Percentiles rank a stretch among this genome's conserved stretches.
phyloP scores from a whole-genome alignment of 352 stramenopile species.

The Aphanomyces stellatus region DNA sequence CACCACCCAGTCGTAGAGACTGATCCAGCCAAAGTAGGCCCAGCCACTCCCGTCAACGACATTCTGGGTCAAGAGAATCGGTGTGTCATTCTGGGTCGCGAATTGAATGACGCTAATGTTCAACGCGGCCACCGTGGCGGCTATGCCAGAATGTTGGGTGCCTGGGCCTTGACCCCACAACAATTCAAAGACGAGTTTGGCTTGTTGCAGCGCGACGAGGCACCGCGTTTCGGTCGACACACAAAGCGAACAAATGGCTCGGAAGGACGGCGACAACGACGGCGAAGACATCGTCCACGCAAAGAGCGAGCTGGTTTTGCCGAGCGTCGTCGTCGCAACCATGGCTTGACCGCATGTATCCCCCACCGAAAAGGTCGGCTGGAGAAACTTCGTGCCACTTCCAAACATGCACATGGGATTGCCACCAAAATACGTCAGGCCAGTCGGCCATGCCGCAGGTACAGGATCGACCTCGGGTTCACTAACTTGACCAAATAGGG shows the following conservation, averaged over 20 bases:
- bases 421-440: background rate
- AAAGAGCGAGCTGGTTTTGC: background rate
- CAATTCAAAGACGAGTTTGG: background rate
- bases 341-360: background rate
- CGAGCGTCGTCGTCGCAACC: background rate
- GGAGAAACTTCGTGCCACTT: background rate
- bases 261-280: background rate
- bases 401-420: background rate
- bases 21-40: too few species aligned
- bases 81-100: background rate
- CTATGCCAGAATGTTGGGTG: too few species aligned
- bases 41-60: too few species aligned
- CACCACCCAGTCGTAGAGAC: too few species aligned
- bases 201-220: background rate
- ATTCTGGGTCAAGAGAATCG: background rate
- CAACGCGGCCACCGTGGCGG: background rate
- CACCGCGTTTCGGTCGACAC: background rate
- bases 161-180: background rate
- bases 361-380: slow-evolving; percentile 3
- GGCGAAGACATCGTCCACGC: background rate
- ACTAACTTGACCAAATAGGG: background rate
- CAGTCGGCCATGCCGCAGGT: background rate
- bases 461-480: background rate
- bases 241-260: background rate
- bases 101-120: slow-evolving; percentile 14